phyloP scores from a whole-genome alignment of 805 yeast genomes.

The Lachancea thermotolerans region DNA sequence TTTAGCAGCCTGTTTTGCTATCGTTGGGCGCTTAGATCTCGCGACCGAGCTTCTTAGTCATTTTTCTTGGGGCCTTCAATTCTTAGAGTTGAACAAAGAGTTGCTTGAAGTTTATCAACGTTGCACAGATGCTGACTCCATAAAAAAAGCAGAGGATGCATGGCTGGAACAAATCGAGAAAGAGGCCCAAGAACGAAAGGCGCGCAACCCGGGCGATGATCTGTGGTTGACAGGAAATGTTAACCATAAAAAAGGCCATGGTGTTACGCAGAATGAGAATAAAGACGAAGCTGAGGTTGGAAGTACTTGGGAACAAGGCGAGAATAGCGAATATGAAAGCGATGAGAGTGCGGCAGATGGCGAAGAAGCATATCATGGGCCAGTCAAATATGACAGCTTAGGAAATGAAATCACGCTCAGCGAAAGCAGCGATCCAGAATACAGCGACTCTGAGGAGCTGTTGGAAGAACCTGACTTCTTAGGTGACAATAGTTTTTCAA shows the following conservation, averaged over 20 bases:
- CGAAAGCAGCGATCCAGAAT: constrained; percentile 6
- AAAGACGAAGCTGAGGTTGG: constrained; percentile 6
- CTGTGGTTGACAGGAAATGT: constrained; percentile 76
- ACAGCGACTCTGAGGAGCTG: constrained; percentile 10
- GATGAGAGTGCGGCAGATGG: constrained; percentile 22
- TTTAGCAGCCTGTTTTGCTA: constrained; percentile 92
- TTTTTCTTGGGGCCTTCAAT: constrained; percentile 92
- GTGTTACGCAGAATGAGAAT: constrained; percentile 18
- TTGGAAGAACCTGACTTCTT: constrained; percentile 14
- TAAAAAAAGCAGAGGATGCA: constrained; percentile 61
- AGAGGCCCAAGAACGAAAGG: constrained; percentile 59
- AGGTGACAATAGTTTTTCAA: constrained; percentile 14
- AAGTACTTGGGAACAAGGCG: constrained; percentile 8
- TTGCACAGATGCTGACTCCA: constrained; percentile 76
- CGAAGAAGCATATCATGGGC: constrained; percentile 9
- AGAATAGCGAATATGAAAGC: constrained; percentile 21
- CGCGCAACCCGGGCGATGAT: constrained; percentile 47
- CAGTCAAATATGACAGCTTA: constrained; percentile 21
- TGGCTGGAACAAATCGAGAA: constrained; percentile 66
- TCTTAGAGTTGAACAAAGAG: constrained; percentile 75
- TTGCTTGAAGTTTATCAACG: constrained; percentile 63
- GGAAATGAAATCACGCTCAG: constrained; percentile 19
- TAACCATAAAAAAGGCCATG: constrained; percentile 38
- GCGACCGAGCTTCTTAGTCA: constrained; percentile 68
- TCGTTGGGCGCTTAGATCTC: constrained; percentile 87